A percentile compares a stretch with the other conserved stretches of the same genome.
These are phyloP conservation scores for Ananas comosus DNA, from an alignment of 176 grass and related monocot species.

Conservation along the genomic window DNA sequence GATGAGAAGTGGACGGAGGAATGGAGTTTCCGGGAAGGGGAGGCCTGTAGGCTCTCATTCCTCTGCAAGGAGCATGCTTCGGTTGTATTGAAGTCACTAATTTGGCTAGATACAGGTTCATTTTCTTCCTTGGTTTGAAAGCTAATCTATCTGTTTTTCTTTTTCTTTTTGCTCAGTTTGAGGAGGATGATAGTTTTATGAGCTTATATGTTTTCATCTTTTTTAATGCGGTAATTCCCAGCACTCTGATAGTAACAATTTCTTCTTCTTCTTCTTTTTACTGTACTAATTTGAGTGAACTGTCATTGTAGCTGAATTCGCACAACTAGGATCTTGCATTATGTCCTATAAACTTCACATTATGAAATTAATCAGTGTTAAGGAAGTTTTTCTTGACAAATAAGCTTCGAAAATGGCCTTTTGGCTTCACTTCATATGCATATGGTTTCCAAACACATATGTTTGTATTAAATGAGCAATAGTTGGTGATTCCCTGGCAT, in stretches of 20 bases:
- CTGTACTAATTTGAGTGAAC: neutral
- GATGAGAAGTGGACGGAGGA: conserved; percentile 21
- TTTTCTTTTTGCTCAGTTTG: neutral
- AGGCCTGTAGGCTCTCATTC: conserved; percentile 37
- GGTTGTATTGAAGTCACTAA: conserved; percentile 32
- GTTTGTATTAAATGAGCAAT: too few species aligned
- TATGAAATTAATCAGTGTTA: too few species aligned
- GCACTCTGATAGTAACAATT: neutral
- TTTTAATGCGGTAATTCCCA: neutral
- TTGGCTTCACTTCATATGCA: too few species aligned
- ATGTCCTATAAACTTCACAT: too few species aligned
- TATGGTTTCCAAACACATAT: too few species aligned
- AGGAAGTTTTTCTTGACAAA: too few species aligned
- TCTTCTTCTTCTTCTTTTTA: neutral
- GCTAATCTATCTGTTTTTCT: neutral
- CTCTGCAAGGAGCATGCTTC: conserved; percentile 32
- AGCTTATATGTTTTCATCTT: conserved; percentile 22
- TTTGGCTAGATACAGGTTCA: conserved; percentile 4
- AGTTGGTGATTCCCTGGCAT: too few species aligned
- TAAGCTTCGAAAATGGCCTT: too few species aligned
- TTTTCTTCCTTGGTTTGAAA: conserved; percentile 4
- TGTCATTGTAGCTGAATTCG: neutral
- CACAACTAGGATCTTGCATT: neutral
- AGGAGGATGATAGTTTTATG: conserved; percentile 12
- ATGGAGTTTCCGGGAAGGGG: conserved; percentile 22